Conservation (phyloP, 495 filamentous ascomycete species). For the Penicillium dipodomyicola region DNA sequence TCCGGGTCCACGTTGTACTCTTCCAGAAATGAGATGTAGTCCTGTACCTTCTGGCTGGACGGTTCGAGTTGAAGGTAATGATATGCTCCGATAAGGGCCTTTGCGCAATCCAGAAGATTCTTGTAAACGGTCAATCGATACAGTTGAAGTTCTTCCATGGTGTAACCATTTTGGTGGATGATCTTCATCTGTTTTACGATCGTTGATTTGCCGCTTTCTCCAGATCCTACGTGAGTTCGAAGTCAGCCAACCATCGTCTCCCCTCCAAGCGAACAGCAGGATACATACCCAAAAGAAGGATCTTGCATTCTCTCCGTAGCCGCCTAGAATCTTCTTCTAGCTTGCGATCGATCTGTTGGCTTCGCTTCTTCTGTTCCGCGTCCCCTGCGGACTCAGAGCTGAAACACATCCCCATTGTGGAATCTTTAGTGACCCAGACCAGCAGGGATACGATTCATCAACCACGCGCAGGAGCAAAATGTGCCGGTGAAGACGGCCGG, state of each 20-base stretch:
- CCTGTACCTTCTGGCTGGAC: slow-evolving; percentile 63
- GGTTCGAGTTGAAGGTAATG: slow-evolving; percentile 82
- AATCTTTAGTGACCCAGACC: slow-evolving; percentile 21
- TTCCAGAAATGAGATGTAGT: slow-evolving; percentile 73
- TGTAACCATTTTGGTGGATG: slow-evolving; percentile 96
- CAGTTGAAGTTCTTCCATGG: slow-evolving; percentile 81
- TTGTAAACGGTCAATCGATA: slow-evolving; percentile 97
- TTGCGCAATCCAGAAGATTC: slow-evolving; percentile 94
- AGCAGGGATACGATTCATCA: slow-evolving; percentile 26
- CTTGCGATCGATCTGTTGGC: slow-evolving; percentile 86
- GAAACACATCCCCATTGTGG: slow-evolving; percentile 83
- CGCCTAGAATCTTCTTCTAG: slow-evolving; percentile 90
- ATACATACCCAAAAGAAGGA: slow-evolving; percentile 81
- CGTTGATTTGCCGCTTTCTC: slow-evolving; percentile 97
- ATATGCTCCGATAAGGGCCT: slow-evolving; percentile 84
- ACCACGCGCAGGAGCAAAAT: slow-evolving; percentile 31
- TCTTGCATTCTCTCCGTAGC: slow-evolving; percentile 96
- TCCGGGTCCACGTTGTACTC: slow-evolving; percentile 89
- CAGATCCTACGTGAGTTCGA: slow-evolving; percentile 63
- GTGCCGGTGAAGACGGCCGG: slow-evolving; percentile 25
- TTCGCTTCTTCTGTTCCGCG: slow-evolving; percentile 88
- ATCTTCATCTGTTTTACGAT: slow-evolving; percentile 99
- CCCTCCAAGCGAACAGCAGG: neutral
- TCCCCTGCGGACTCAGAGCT: slow-evolving; percentile 74
- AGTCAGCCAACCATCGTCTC: slow-evolving; percentile 10